Base-by-base conservation (phyloP, 169 alveolate genomes). In the Cryptosporidium andersoni region DNA sequence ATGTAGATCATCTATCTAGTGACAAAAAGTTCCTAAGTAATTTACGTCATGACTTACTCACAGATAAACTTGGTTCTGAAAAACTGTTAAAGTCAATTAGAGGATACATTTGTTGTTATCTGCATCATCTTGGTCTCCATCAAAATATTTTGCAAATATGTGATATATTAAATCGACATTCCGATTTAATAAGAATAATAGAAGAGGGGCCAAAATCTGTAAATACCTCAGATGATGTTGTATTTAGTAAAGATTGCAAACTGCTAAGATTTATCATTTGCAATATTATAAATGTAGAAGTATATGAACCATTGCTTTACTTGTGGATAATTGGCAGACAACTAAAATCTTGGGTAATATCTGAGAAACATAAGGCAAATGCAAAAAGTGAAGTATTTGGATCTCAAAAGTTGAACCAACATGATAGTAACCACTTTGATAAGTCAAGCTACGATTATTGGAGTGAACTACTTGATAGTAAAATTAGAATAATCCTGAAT, bases 61-160 rank as follows among this genome's bases (percentile, higher is more conserved):
- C 63, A 16, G 81, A 43, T 9, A 66, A 9, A 8, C 5, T 66
- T 49, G 81, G 81, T 4, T 37, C n/a, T 9, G 81, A 66, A 66
- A 11, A 45, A 36, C 48, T 66, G 34, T 51, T 64, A 34, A n/a
- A 7, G 6, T 16, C 51, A 6, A 58, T 66, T 2, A 66, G 81
- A 66, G 64, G 64, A 1, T 66, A 66, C 51, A 66, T 66, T 14
- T 66, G 65, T 12, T 66, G 81, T 36, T 51, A 66, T 52, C 40
- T 66, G 25, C 81, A 66, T 39, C 81, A 66, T 51, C 64, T 66
- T 5, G 81, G 81, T 5, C 64, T 66, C 14, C 51, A 66, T 52
- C 51, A 25, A 6, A 66, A 66, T n/a, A 52, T 51, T 16, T 66
- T 66, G 47, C 64, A 66, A 8, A 7, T 66, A 2, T 49, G 64